Percentiles rank a stretch among this genome's conserved stretches.
phyloP scores from a whole-genome alignment of 2,329 filamentous ascomycete species.

The Rasamsonia emersonii region DNA sequence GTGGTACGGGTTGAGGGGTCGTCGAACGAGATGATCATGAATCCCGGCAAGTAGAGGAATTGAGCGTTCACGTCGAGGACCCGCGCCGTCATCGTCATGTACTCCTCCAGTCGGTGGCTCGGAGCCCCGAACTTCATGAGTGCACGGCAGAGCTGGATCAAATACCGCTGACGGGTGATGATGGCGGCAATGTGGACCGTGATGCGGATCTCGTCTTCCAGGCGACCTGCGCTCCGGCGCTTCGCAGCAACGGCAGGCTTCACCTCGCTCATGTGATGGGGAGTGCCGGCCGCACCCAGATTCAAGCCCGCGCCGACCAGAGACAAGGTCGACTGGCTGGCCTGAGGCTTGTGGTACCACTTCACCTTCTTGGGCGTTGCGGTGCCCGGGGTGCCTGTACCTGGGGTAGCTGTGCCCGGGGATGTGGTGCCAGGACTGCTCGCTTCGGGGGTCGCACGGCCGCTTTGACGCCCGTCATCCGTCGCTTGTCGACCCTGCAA shows the following conservation, averaged over 20 bases:
- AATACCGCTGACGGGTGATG: constrained; percentile 70
- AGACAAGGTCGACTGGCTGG: constrained; percentile 9
- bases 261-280: constrained; percentile 8
- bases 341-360: constrained; percentile 16
- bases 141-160: constrained; percentile 74
- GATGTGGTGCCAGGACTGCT: not conserved
- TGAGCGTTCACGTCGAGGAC: constrained; percentile 83
- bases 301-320: constrained; percentile 8
- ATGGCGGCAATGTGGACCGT: constrained; percentile 58
- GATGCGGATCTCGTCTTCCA: constrained; percentile 32
- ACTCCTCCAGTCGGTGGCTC: constrained; percentile 81
- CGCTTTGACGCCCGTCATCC: constrained; percentile 9
- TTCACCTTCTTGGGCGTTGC: constrained; percentile 14
- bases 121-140: constrained; percentile 87
- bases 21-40: constrained; percentile 90
- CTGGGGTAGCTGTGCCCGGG: not conserved
- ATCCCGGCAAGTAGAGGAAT: constrained; percentile 82
- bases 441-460: constrained; percentile 1
- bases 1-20: constrained; percentile 38
- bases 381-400: constrained; percentile 9
- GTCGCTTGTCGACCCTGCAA: constrained; percentile 12
- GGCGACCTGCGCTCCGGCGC: constrained; percentile 8
- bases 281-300: constrained; percentile 6
- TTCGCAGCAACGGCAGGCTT: constrained; percentile 6
- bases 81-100: constrained; percentile 82